These are phyloP conservation scores for Lactarius akahatsu DNA, from an alignment of 768 basidiomycete genomes.

Conservation along the genomic window DNA sequence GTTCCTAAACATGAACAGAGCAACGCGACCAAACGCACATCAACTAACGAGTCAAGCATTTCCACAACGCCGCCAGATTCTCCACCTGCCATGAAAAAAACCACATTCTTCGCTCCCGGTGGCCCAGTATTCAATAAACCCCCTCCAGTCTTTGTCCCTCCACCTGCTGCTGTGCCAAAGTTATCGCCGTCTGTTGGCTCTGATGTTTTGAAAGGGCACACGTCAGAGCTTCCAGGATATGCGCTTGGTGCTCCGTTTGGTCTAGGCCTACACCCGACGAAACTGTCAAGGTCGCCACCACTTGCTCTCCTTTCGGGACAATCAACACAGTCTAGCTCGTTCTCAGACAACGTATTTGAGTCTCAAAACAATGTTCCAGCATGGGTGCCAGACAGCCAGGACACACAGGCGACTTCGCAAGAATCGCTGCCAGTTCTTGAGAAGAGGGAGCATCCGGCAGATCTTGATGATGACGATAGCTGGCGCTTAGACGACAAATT, in stretches of 20 bases:
- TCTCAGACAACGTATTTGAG: slow-evolving; percentile 54
- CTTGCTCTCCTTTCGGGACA: slow-evolving; percentile 44
- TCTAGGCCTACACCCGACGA: slow-evolving; percentile 41
- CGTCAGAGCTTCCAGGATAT: slow-evolving; percentile 40
- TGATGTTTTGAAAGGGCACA: slow-evolving; percentile 34
- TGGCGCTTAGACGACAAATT: slow-evolving; percentile 74
- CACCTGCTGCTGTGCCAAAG: slow-evolving; percentile 39
- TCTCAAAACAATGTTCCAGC: slow-evolving; percentile 44
- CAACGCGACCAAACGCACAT: slow-evolving; percentile 34
- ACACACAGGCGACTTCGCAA: slow-evolving; percentile 48
- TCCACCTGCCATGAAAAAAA: slow-evolving; percentile 17
- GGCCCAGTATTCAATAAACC: slow-evolving; percentile 63
- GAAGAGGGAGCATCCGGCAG: slow-evolving; percentile 36
- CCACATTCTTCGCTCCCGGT: slow-evolving; percentile 37
- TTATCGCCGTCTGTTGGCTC: slow-evolving; percentile 25
- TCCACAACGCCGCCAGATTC: slow-evolving; percentile 32
- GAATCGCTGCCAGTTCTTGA: slow-evolving; percentile 27
- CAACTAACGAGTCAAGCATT: slow-evolving; percentile 12
- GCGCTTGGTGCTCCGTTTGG: slow-evolving; percentile 47
- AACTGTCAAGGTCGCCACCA: slow-evolving; percentile 30
- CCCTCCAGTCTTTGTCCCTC: slow-evolving; percentile 44
- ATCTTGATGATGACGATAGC: slow-evolving; percentile 64
- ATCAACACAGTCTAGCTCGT: slow-evolving; percentile 53
- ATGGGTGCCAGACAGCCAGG: slow-evolving; percentile 63
- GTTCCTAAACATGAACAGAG: slow-evolving; percentile 40